Evolutionary conservation across 2,329 filamentous ascomycete genomes (phyloP).

Genomic region (Fusarium sp.): DNA sequence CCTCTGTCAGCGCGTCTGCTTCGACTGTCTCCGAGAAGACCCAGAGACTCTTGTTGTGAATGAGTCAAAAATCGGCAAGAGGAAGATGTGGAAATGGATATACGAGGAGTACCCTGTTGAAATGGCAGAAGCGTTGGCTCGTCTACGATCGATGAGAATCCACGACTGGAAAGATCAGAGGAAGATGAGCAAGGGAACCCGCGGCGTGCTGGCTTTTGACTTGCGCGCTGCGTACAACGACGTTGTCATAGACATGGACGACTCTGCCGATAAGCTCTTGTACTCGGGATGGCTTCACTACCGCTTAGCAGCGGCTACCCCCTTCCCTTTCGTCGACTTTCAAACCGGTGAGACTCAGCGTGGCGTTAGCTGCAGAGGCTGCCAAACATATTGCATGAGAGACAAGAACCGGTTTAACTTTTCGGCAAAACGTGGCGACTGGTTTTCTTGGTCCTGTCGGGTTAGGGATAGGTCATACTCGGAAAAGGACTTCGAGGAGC

Average conservation of each 20-base stretch:
- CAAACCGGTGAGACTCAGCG: rapidly evolving
- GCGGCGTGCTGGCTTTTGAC: not conserved
- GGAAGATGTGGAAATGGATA: rapidly evolving
- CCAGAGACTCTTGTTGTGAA: not conserved
- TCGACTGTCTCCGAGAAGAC: not conserved
- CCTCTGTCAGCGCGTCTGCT: not conserved
- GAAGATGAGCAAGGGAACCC: not conserved
- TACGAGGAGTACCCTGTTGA: not conserved
- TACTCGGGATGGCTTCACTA: not conserved
- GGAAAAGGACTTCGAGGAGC: not conserved
- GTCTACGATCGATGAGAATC: not conserved
- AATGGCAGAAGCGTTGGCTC: rapidly evolving
- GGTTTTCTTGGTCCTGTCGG: not conserved
- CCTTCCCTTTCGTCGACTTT: not conserved
- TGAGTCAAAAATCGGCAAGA: rapidly evolving
- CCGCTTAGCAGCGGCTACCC: not conserved
- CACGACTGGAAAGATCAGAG: not conserved
- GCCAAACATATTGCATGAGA: rapidly evolving
- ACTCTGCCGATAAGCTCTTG: rapidly evolving
- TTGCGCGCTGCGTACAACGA: rapidly evolving
- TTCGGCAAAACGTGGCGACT: not conserved
- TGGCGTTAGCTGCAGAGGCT: constrained; percentile 17
- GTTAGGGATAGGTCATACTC: not conserved
- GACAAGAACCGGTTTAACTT: not conserved
- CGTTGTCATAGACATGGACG: too few relatives aligned